Base-by-base conservation (phyloP, 805 yeast species). In the Hanseniaspora taiwanica region DNA sequence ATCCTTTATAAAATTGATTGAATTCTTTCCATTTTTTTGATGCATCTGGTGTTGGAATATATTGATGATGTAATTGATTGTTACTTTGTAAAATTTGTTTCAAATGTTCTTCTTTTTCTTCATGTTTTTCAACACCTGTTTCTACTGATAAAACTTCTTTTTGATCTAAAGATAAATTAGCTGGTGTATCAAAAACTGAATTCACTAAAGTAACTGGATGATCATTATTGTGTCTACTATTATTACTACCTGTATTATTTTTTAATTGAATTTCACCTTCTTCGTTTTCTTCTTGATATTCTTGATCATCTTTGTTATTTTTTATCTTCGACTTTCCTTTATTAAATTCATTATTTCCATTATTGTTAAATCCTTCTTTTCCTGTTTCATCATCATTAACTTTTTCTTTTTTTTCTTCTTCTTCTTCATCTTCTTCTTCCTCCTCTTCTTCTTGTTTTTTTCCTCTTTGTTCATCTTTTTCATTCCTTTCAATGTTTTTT, bases 41-140 rank as follows among this genome's bases (percentile, higher is more conserved):
- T 3, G 97, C 96, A 66, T 85, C 94, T 0, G 98, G 98, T 0
- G 98, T 91, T 2, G 98, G 98, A 50, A 91, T 91, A 58, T 80
- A 89, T 9, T 57, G 55, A 23, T 54, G 53, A 25, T 50, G 48
- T 39, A 68, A 69, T 43, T 63, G 48, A 27, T 46, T 46, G 6
- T 37, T 41, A 20, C 39, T 42, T 33, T 45, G 44, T 48, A 91
- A 79, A 38, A 87, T 96, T 46, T 81, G 84, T 58, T 89, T 94
- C 46, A 91, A 68, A 72, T 91, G 98, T 33, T 83, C 91, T 59
- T 91, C 98, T 51, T 85, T 94, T 60, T 91, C 98, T 60, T 91
- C 98, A 49, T 82, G 85, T 58, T 91, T 91, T 54, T 91, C 98
- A 33, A 91, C 98, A 62, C 98, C 98, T 6, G 97, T 89, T 53